Evolutionary conservation across 179 eudicot genomes (phyloP).

Genomic region (Spinacia oleracea): DNA sequence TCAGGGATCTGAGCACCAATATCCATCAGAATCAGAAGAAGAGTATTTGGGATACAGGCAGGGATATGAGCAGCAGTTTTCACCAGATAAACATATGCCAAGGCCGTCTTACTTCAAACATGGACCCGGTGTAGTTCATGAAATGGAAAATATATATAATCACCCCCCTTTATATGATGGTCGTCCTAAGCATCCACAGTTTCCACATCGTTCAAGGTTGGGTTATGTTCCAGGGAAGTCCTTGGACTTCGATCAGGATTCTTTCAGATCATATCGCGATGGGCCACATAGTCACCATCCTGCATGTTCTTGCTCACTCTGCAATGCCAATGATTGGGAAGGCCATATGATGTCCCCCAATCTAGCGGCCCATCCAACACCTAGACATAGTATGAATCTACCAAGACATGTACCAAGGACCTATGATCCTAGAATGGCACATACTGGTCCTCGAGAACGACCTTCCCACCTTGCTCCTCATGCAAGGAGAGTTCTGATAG

Average conservation of each 20-base stretch:
- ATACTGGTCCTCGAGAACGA: conserved; percentile 33
- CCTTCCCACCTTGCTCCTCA: conserved; percentile 31
- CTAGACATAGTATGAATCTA: conserved; percentile 29
- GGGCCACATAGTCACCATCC: conserved; percentile 48
- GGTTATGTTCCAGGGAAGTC: conserved; percentile 36
- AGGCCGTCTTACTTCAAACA: conserved; percentile 30
- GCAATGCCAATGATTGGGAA: conserved; percentile 31
- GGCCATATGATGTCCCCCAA: conserved; percentile 20
- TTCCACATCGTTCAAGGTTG: conserved; percentile 20
- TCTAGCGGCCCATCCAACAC: conserved; percentile 7
- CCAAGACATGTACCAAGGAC: conserved; percentile 31
- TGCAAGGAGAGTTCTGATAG: conserved; percentile 34
- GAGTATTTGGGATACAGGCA: conserved; percentile 27
- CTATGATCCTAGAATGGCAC: conserved; percentile 33
- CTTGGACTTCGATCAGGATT: conserved; percentile 34
- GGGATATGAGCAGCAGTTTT: conserved; percentile 32
- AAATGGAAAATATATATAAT: conserved; percentile 23
- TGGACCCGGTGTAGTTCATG: conserved; percentile 20
- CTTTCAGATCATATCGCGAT: conserved; percentile 26
- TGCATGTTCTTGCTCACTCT: conserved; percentile 6
- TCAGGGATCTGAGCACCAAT: conserved; percentile 46
- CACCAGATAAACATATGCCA: conserved; percentile 27
- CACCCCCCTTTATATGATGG: conserved; percentile 33
- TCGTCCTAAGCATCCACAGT: conserved; percentile 32
- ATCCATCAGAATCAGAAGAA: conserved; percentile 25